Percentiles rank a stretch among this genome's conserved stretches.
phyloP scores from a whole-genome alignment of 73 alveolate genomes.

The Uronychia binucleata region DNA sequence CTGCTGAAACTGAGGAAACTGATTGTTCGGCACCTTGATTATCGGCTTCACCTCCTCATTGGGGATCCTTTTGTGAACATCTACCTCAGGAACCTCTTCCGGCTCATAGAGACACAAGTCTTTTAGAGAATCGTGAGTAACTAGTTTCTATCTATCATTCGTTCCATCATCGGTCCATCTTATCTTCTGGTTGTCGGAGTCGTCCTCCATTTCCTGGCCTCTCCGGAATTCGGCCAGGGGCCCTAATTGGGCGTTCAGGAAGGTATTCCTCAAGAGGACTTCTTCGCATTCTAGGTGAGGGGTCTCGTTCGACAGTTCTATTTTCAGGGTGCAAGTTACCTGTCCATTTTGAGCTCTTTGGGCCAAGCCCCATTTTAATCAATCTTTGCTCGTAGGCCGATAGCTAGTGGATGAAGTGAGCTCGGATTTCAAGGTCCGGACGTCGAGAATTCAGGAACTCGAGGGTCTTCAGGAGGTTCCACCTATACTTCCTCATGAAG shows the following conservation, averaged over 20 bases:
- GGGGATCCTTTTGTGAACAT: not conserved
- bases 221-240: slow-evolving; percentile 67
- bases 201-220: slow-evolving; percentile 4
- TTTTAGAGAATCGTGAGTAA: slow-evolving; percentile 20
- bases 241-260: slow-evolving; percentile 87
- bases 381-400: slow-evolving; percentile 77
- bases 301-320: slow-evolving; percentile 41
- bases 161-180: slow-evolving; percentile 6
- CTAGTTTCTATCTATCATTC: slow-evolving; percentile 11
- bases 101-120: slow-evolving; percentile 8
- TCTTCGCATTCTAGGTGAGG: slow-evolving; percentile 75
- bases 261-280: slow-evolving; percentile 84
- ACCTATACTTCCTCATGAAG: slow-evolving; percentile 70
- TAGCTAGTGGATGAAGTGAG: slow-evolving; percentile 69
- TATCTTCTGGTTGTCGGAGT: not conserved
- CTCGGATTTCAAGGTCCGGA: slow-evolving; percentile 82
- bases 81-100: not conserved
- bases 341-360: slow-evolving; percentile 79
- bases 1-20: no score
- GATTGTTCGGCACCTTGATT: not conserved
- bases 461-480: slow-evolving; percentile 80
- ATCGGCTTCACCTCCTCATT: not conserved
- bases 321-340: not conserved
- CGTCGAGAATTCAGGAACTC: slow-evolving; percentile 73
- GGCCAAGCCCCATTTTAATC: slow-evolving; percentile 64